These are phyloP conservation scores for Jatropha podagrica DNA, from an alignment of 441 rosid species.

Conservation along the genomic window DNA sequence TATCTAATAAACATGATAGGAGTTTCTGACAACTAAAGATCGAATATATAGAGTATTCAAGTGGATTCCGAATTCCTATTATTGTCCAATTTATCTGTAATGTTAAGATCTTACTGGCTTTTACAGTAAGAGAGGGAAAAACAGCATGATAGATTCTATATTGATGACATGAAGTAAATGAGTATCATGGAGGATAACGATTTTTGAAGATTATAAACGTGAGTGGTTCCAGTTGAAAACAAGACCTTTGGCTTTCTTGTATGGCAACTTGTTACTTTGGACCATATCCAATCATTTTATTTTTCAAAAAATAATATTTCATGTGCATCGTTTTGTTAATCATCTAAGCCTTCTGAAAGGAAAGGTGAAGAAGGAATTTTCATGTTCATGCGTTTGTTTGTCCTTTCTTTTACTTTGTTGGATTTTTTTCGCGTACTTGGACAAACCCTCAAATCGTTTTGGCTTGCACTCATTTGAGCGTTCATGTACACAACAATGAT, in stretches of 20 bases:
- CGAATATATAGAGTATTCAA: neutral
- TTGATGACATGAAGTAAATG: neutral
- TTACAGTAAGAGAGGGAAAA: neutral
- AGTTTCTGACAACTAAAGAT: neutral
- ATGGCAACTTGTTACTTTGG: slow-evolving; percentile 9
- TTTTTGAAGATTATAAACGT: slow-evolving; percentile 1
- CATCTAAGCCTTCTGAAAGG: neutral
- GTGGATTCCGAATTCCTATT: neutral
- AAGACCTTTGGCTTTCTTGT: neutral
- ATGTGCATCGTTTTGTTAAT: neutral
- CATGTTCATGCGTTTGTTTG: neutral
- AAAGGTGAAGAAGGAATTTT: neutral
- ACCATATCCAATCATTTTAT: neutral
- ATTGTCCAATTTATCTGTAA: neutral
- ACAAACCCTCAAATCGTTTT: neutral
- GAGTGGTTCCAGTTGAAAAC: neutral
- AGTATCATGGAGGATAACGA: neutral
- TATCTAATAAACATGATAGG: neutral
- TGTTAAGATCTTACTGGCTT: neutral
- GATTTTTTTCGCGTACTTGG: neutral
- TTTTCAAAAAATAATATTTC: neutral
- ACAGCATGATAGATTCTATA: neutral
- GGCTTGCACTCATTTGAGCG: neutral
- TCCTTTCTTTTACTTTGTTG: neutral
- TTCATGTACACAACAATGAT: neutral